These are phyloP conservation scores for Cinchona pubescens DNA, from an alignment of 257 asterid genomes.

Conservation along the genomic window DNA sequence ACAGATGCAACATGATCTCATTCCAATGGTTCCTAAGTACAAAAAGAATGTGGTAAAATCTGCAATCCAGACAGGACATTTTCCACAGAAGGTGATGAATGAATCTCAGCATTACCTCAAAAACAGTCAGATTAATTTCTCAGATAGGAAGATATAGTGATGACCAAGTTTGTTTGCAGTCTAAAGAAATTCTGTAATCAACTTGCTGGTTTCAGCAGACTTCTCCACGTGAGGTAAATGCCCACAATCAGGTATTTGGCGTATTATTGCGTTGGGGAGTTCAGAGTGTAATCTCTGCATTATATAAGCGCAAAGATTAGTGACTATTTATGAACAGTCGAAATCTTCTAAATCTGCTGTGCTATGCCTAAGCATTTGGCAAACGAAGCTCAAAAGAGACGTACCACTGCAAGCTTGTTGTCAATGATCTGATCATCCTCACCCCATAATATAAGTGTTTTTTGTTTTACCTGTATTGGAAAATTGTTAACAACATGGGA, in stretches of 20 bases:
- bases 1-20: background rate
- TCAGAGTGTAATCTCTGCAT: slow-evolving; percentile 78
- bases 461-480: slow-evolving; percentile 67
- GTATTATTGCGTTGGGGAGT: slow-evolving; percentile 65
- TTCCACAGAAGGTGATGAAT: background rate
- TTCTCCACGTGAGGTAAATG: slow-evolving; percentile 93
- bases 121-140: background rate
- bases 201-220: slow-evolving; percentile 64
- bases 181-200: slow-evolving; percentile 51
- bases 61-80: background rate
- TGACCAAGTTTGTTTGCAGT: slow-evolving; percentile 19
- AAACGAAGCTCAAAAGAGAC: slow-evolving; percentile 22
- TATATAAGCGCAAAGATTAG: background rate
- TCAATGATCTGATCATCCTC: slow-evolving; percentile 84
- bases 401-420: slow-evolving; percentile 72
- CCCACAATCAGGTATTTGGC: slow-evolving; percentile 77
- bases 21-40: background rate
- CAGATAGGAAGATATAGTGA: background rate
- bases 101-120: background rate
- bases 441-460: slow-evolving; percentile 91
- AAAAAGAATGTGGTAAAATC: background rate
- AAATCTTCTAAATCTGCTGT: background rate
- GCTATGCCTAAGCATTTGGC: background rate
- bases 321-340: background rate
- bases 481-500: background rate